Evolutionary conservation across 2,329 filamentous ascomycete genomes (phyloP).

Genomic region (Aspergillus luchuensis): DNA sequence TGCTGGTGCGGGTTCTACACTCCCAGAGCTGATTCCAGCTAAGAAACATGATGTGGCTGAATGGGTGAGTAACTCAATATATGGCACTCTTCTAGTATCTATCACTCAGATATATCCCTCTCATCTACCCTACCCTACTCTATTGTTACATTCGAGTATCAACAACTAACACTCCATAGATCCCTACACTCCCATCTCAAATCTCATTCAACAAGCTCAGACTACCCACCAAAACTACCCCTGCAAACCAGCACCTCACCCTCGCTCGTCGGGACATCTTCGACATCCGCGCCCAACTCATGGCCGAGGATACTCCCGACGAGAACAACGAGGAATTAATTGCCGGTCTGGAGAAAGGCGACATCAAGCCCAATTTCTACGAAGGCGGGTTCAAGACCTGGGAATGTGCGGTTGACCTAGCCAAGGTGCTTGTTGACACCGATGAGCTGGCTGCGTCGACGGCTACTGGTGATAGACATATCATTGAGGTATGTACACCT

Average conservation of each 20-base stretch:
- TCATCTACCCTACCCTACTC: not conserved
- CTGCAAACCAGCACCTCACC: constrained; percentile 17
- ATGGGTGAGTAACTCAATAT: constrained; percentile 44
- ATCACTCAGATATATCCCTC: not conserved
- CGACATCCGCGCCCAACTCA: constrained; percentile 64
- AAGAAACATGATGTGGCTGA: constrained; percentile 49
- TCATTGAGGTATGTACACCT: constrained; percentile 37
- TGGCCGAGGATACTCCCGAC: constrained; percentile 57
- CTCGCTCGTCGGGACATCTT: constrained; percentile 63
- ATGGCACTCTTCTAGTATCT: not conserved
- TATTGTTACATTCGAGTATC: not conserved
- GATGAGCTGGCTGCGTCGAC: constrained; percentile 15
- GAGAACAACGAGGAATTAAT: constrained; percentile 48
- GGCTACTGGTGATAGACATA: constrained; percentile 39
- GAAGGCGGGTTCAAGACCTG: constrained; percentile 71
- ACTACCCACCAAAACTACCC: constrained; percentile 44
- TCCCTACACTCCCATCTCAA: constrained; percentile 59
- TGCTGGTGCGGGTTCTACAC: constrained; percentile 16
- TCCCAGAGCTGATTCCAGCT: constrained; percentile 39
- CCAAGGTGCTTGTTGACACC: constrained; percentile 37
- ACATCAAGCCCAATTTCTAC: constrained; percentile 63
- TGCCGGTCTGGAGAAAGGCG: constrained; percentile 55
- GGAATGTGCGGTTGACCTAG: constrained; percentile 66
- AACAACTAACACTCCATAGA: constrained; percentile 39
- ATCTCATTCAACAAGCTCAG: constrained; percentile 60